phyloP scores from a whole-genome alignment of 164 flowering plant species.

The Aristolochia fimbriata region DNA sequence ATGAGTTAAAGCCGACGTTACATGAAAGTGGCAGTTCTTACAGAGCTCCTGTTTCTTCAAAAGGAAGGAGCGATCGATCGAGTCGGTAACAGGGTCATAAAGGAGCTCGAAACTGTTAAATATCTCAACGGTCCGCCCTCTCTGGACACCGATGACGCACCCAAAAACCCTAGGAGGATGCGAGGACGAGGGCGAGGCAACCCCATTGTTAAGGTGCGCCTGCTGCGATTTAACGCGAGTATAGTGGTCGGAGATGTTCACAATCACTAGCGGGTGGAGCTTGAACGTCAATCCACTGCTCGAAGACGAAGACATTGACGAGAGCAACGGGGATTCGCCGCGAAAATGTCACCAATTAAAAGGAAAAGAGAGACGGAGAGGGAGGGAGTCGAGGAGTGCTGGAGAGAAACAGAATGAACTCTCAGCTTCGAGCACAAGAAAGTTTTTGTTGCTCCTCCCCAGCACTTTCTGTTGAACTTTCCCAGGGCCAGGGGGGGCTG shows the following conservation, averaged over 20 bases:
- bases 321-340: background rate
- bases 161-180: slow-evolving; percentile 60
- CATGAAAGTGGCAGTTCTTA: slow-evolving; percentile 12
- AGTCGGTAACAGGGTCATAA: slow-evolving; percentile 49
- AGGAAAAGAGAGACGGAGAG: too few species aligned
- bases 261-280: slow-evolving; percentile 88
- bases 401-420: too few species aligned
- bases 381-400: too few species aligned
- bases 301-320: slow-evolving; percentile 1
- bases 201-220: slow-evolving; percentile 8
- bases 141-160: slow-evolving; percentile 85
- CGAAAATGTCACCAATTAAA: too few species aligned
- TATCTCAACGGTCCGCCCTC: slow-evolving; percentile 94
- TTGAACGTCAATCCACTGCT: slow-evolving; percentile 85
- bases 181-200: slow-evolving; percentile 12
- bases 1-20: too few species aligned
- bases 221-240: slow-evolving; percentile 76
- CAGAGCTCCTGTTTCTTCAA: slow-evolving; percentile 93
- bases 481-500: too few species aligned
- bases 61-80: slow-evolving; percentile 83
- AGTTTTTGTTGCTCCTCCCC: too few species aligned
- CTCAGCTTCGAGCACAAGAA: too few species aligned
- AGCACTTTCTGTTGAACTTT: too few species aligned
- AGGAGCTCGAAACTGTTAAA: slow-evolving; percentile 97
- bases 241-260: slow-evolving; percentile 95